Evolutionary conservation across 73 alveolate species (phyloP), one percentile per base, ranked within the genome.

Genomic region (Paramecium sexaurelia): DNA sequence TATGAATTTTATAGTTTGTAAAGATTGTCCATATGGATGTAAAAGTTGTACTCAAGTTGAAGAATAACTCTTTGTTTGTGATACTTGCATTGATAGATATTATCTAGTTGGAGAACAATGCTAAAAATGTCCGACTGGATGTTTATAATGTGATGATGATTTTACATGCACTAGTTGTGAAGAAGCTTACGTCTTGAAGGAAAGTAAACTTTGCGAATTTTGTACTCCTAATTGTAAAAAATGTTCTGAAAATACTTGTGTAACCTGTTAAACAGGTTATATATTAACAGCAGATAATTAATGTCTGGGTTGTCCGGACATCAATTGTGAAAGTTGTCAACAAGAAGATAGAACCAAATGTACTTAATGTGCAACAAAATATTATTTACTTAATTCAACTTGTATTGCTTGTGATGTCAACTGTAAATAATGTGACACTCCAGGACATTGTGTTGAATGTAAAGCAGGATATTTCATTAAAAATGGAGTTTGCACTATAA

Each of bases 291-390:
- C 71, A 2, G 33, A 37, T 5, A 43, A 78, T 45, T 7, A 37
- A 78, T 78, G 90, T 78, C 41, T 78, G 11, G 90, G 90, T 37
- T 78, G 90, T 78, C 90, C 90, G 19, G 90, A 78, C 10, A 78
- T 78, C 17, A 78, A 78, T 78, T 78, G 90, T 24, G 27, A 40
- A 36, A 33, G 43, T 40, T 78, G 90, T 45, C 6, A 24, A 78
- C 22, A 11, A 26, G 26, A 32, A 1, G 90, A 78, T 43, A 39
- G 19, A 17, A 78, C 43, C 41, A 41, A 39, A 43, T 78, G 90
- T 40, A 78, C 71, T 40, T n/a, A 24, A 37, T 78, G 90, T 45
- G 73, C 43, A 20, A 9, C 75, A 10, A 61, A 33, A 11, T 78
- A n/a, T 78, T 78, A 78, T 43, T 40, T 40, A 11, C 32, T 41